These are phyloP conservation scores for Claviceps paspali DNA, from an alignment of 2,329 filamentous ascomycete genomes.

Conservation along the genomic window DNA sequence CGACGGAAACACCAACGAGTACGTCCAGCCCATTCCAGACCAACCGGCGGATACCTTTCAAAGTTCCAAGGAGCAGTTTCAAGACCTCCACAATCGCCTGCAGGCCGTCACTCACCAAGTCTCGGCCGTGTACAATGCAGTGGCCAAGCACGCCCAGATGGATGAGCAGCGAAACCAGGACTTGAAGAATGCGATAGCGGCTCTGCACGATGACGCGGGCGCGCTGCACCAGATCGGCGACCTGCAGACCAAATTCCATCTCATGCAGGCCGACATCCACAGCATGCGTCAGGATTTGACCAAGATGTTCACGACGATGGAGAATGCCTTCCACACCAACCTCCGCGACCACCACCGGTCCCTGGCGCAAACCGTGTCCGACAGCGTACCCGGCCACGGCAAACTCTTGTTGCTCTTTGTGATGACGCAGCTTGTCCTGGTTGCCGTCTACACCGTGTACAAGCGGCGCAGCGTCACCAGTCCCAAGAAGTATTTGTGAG, in stretches of 20 bases:
- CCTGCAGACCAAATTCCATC: conserved; percentile 30
- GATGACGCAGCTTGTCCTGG: conserved; percentile 57
- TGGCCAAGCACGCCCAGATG: conserved; percentile 33
- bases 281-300: conserved; percentile 39
- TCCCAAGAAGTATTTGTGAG: conserved; percentile 83
- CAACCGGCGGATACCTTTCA: conserved; percentile 30
- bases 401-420: conserved; percentile 55
- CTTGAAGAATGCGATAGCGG: conserved; percentile 29
- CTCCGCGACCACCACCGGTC: conserved; percentile 34
- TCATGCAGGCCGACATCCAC: conserved; percentile 43
- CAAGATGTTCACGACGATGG: conserved; percentile 35
- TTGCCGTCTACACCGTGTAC: conserved; percentile 57
- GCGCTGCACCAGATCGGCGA: conserved; percentile 28
- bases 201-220: conserved; percentile 30
- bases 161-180: conserved; percentile 44
- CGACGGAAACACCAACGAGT: conserved; percentile 9
- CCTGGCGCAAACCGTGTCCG: conserved; percentile 31
- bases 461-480: conserved; percentile 60
- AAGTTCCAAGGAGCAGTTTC: conserved; percentile 50
- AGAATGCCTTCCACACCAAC: conserved; percentile 35
- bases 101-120: conserved; percentile 59
- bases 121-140: conserved; percentile 41
- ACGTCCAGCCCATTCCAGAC: conserved; percentile 27
- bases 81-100: conserved; percentile 71
- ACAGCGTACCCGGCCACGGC: conserved; percentile 33